Evolutionary conservation across 2,329 filamentous ascomycete genomes (phyloP).

Genomic region (Dactylellina haptotyla): DNA sequence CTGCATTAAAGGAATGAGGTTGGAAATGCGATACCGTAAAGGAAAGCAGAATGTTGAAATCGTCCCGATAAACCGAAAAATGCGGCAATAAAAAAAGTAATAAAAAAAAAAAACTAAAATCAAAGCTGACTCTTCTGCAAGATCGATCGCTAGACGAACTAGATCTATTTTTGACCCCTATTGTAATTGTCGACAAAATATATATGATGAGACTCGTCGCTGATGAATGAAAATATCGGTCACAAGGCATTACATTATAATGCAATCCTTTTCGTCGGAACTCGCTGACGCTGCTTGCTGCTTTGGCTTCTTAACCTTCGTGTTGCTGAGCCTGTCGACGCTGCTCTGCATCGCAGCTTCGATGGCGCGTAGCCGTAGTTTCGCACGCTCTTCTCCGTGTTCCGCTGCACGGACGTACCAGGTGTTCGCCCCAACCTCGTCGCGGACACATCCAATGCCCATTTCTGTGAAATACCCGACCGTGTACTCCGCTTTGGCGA

Average conservation of each 20-base stretch:
- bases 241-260: constrained; percentile 38
- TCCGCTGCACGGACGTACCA: constrained; percentile 98
- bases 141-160: background rate
- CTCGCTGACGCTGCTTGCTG: constrained; percentile 8
- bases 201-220: background rate
- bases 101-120: background rate
- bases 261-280: constrained; percentile 47
- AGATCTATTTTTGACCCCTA: background rate
- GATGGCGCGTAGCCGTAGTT: constrained; percentile 85
- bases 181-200: background rate
- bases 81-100: background rate
- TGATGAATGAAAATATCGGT: background rate
- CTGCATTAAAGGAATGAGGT: constrained; percentile 12
- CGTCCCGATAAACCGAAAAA: constrained; percentile 8
- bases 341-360: constrained; percentile 77
- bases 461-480: constrained; percentile 98
- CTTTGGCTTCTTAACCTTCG: constrained; percentile 48
- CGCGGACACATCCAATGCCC: constrained; percentile 93
- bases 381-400: constrained; percentile 87
- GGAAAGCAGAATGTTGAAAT: constrained; percentile 11
- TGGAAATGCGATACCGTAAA: background rate
- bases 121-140: no score
- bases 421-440: constrained; percentile 95
- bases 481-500: constrained; percentile 83
- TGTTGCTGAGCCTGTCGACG: constrained; percentile 50